Base-by-base conservation (phyloP, 768 basidiomycete species). In the Leccinum pellstonianum region DNA sequence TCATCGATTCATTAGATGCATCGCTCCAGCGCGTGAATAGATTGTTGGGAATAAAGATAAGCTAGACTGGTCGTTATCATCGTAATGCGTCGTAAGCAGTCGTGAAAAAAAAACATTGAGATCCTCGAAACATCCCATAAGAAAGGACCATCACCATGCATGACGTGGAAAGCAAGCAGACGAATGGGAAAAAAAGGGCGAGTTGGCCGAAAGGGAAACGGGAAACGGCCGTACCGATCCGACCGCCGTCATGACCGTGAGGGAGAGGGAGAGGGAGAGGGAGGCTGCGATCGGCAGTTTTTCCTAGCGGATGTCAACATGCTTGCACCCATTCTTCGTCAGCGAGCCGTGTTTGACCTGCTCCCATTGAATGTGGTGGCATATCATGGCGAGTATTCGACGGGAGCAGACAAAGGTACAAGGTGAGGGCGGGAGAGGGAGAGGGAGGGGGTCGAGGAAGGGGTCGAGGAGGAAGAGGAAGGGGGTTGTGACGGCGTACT, bases 1-100 rank as follows among this genome's bases (percentile, higher is more conserved):
- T 3, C 41, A 41, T n/a, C 27, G 27, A 11, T 27, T 57, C 56
- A 55, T 59, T 41, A 57, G 52, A 33, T 47, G 27, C 46, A 54
- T 48, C 55, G 31, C 25, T 47, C 51, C 35, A 50, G 47, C 7
- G 38, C 17, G 50, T 56, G 51, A 62, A 41, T 31, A 62, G 33
- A 27, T 58, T 37, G 57, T 57, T 37, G 52, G 52, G 49, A 66
- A 53, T 62, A 66, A 62, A 55, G 31, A 62, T 57, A 61, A 49
- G 33, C 43, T 27, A 25, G 38, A 29, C 6, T 6, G 35, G 35
- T 65, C 63, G 33, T 65, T 29, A 66, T 12, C 2, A 4, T 66
- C 64, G 29, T 65, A 17, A 66, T 46, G 19, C 10, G 43, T 46
- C 43, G 43, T 46, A 46, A 46, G 31, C 15, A 11, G 23, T 66